Evolutionary conservation across 768 basidiomycete species (phyloP), one percentile per base, ranked within the genome.

Genomic region (Suillus plorans): DNA sequence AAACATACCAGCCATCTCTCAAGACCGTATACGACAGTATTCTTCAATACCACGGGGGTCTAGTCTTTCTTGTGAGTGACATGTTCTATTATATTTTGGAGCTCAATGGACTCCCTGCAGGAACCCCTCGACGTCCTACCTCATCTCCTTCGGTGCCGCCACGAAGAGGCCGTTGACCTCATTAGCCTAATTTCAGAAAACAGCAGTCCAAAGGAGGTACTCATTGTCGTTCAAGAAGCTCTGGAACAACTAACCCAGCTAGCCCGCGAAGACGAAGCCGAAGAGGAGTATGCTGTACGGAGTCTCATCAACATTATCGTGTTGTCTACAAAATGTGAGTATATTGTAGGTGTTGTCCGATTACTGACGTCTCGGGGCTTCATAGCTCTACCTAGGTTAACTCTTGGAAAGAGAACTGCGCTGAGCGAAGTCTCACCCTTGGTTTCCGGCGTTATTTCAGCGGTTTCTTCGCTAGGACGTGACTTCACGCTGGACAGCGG

Each of bases 81-180:
- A 2, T 14, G 5, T 42, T 39, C 14, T 31, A 36, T 20, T 31
- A 31, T 28, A 57, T 31, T 9, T 10, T 3, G 12, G 31, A 42
- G 18, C 47, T 18, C 9, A 37, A 36, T 34, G 66, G 45, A 4
- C 6, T 42, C 16, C 36, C 39, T 47, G 8, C 37, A 84, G 82
- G 82, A 84, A 42, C 76, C 79, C 12, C 72, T 84, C 39, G 70
- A 72, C 4, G 45, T 82, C 28, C 68, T 84, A 34, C 80, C 80
- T 2, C 42, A 64, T 8, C 66, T 84, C 14, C 66, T 83, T 14
- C 69, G 79, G 8, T 76, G 71, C 31, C 28, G 60, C n/a, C 67
- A 68, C 6, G 69, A 75, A 25, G 73, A 73, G 1, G 74, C 78
- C 20, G 66, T 69, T 28, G 72, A 73, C 31, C n/a, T 84, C 31